Conservation (phyloP, 495 filamentous ascomycete species). For the Podospora anserina region DNA sequence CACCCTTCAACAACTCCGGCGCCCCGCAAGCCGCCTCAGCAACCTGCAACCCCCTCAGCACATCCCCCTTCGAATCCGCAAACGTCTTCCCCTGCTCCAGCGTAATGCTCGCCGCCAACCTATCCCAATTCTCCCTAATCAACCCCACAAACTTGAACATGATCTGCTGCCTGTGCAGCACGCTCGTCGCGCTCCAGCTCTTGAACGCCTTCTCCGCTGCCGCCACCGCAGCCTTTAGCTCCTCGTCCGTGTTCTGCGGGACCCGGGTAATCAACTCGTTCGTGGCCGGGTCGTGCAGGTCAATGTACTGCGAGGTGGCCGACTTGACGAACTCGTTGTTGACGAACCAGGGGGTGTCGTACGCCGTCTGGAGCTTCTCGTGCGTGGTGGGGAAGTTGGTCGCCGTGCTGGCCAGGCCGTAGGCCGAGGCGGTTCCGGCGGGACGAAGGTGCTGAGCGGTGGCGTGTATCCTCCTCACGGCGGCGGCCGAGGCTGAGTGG, state of each 20-base stretch:
- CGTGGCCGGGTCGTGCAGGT: constrained; percentile 91
- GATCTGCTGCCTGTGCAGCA: constrained; percentile 86
- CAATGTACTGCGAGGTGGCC: constrained; percentile 76
- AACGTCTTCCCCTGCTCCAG: constrained; percentile 99
- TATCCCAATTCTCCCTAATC: constrained; percentile 93
- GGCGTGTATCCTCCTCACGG: constrained; percentile 53
- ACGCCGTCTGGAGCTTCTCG: constrained; percentile 66
- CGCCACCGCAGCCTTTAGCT: constrained; percentile 82
- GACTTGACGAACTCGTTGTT: constrained; percentile 86
- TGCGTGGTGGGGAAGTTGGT: constrained; percentile 78
- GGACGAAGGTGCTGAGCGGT: constrained; percentile 57
- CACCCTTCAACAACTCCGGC: constrained; percentile 88
- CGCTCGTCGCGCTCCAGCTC: constrained; percentile 76
- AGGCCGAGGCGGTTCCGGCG: constrained; percentile 24
- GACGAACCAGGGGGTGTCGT: constrained; percentile 85
- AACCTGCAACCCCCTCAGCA: constrained; percentile 91
- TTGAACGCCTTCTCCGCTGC: constrained; percentile 90
- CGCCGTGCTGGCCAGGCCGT: constrained; percentile 57
- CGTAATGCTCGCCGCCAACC: constrained; percentile 91
- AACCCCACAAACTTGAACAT: constrained; percentile 94
- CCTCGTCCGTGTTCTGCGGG: constrained; percentile 86
- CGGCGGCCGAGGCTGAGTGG: constrained; percentile 21
- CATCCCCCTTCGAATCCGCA: constrained; percentile 91
- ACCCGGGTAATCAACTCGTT: constrained; percentile 99
- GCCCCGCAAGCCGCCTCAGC: constrained; percentile 95